These are phyloP conservation scores for Eurotiales sp. DNA, from an alignment of 2,329 filamentous ascomycete genomes.

Conservation along the genomic window DNA sequence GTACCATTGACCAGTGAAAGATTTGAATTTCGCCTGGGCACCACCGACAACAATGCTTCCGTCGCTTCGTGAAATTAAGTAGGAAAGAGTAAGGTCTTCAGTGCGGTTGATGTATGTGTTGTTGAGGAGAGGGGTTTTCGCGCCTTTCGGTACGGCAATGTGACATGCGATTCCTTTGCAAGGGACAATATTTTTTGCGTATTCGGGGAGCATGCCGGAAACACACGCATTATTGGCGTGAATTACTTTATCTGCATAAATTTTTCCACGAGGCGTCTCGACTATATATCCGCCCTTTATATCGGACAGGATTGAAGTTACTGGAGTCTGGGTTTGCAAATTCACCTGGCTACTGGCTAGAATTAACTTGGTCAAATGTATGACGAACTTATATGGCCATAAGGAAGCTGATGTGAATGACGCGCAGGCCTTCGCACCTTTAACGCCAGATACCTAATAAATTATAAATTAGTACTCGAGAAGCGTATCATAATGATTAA, in stretches of 20 bases:
- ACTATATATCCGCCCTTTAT: slow-evolving; percentile 53
- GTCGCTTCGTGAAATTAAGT: slow-evolving; percentile 59
- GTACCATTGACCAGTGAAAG: slow-evolving; percentile 43
- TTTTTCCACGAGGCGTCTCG: slow-evolving; percentile 64
- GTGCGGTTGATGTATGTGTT: slow-evolving; percentile 62
- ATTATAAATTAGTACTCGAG: too few species aligned
- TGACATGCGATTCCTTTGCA: slow-evolving; percentile 56
- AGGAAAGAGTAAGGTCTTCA: slow-evolving; percentile 57
- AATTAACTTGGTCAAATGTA: slow-evolving; percentile 61
- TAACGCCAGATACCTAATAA: slow-evolving; percentile 35
- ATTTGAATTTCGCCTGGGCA: slow-evolving; percentile 46
- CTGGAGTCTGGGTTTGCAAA: slow-evolving; percentile 50
- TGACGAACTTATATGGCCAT: slow-evolving; percentile 75
- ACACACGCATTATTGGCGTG: slow-evolving; percentile 84
- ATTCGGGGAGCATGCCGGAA: slow-evolving; percentile 65
- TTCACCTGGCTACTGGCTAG: slow-evolving; percentile 45
- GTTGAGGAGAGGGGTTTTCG: slow-evolving; percentile 26
- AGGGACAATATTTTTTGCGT: slow-evolving; percentile 70
- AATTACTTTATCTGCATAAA: slow-evolving; percentile 62
- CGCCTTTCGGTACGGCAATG: slow-evolving; percentile 24
- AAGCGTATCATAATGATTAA: too few species aligned
- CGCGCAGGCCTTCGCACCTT: slow-evolving; percentile 33
- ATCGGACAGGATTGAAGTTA: slow-evolving; percentile 25
- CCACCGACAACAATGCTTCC: slow-evolving; percentile 60
- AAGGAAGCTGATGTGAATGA: slow-evolving; percentile 30